These are phyloP conservation scores for Coniochaeta sp. DNA, from an alignment of 2,329 filamentous ascomycete species.

Conservation along the genomic window DNA sequence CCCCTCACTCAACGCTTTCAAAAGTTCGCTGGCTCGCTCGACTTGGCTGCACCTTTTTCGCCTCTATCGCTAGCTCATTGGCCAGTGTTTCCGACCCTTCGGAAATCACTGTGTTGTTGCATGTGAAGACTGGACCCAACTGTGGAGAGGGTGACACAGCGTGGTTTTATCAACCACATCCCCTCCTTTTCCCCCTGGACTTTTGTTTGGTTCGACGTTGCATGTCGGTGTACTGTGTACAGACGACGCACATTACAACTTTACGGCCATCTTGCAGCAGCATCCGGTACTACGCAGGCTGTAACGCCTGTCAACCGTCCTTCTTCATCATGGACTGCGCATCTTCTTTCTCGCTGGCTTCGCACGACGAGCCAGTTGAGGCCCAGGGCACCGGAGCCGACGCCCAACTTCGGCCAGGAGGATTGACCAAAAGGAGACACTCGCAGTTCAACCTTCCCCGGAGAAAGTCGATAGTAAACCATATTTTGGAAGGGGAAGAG, in stretches of 20 bases:
- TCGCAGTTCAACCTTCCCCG: conserved; percentile 48
- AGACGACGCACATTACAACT: too few species aligned
- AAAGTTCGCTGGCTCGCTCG: not conserved
- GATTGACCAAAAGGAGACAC: conserved; percentile 38
- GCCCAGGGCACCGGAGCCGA: conserved; percentile 35
- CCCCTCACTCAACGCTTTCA: not conserved
- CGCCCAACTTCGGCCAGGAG: conserved; percentile 8
- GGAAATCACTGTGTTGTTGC: not conserved
- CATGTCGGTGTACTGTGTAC: too few species aligned
- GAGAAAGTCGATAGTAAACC: conserved; percentile 51
- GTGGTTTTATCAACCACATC: not conserved
- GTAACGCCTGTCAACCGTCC: not conserved
- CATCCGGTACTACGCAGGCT: too few species aligned
- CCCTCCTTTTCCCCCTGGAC: not conserved
- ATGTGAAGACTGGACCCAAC: not conserved
- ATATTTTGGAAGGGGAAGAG: conserved; percentile 58
- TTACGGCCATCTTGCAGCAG: too few species aligned
- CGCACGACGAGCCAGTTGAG: conserved; percentile 23
- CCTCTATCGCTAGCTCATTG: not conserved
- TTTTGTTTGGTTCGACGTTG: not conserved
- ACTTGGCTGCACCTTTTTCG: not conserved
- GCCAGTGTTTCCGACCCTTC: not conserved
- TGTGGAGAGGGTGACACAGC: not conserved
- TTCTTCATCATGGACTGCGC: conserved; percentile 11
- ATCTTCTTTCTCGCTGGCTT: conserved; percentile 10